phyloP scores from a whole-genome alignment of 495 filamentous ascomycete genomes.

The Penicillium pancosmium region DNA sequence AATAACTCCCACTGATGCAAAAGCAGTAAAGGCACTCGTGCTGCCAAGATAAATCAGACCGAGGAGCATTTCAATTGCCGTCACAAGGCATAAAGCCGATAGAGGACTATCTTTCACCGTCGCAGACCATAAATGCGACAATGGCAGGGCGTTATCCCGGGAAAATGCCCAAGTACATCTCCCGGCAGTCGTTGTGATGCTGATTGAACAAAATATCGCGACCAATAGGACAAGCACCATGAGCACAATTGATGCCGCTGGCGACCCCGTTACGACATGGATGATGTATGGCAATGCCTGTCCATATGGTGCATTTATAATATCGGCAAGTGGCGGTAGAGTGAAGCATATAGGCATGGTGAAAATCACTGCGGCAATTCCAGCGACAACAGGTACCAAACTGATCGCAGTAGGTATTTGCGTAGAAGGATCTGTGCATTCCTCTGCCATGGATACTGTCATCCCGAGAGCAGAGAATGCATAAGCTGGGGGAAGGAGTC shows the following conservation, averaged over 20 bases:
- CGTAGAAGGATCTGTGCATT: slow-evolving; percentile 35
- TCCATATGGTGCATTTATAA: slow-evolving; percentile 3
- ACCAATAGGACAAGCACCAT: slow-evolving; percentile 2
- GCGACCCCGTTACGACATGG: slow-evolving; percentile 4
- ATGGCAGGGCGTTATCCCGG: slow-evolving; percentile 1
- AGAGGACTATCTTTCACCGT: slow-evolving; percentile 4
- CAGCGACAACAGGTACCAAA: slow-evolving; percentile 15
- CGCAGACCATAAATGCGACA: slow-evolving; percentile 1
- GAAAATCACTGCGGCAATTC: neutral
- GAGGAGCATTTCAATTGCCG: slow-evolving; percentile 2
- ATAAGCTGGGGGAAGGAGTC: slow-evolving; percentile 3
- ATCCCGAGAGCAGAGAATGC: slow-evolving; percentile 7
- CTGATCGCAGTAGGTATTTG: slow-evolving; percentile 39
- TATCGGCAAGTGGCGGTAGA: slow-evolving; percentile 2
- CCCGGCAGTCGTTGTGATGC: neutral
- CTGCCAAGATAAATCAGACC: slow-evolving; percentile 5
- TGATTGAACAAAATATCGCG: slow-evolving; percentile 5
- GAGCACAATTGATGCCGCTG: slow-evolving; percentile 2
- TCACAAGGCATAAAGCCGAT: slow-evolving; percentile 4
- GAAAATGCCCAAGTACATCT: slow-evolving; percentile 7
- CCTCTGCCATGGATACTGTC: slow-evolving; percentile 33
- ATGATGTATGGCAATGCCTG: slow-evolving; percentile 7
- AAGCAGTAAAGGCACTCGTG: slow-evolving; percentile 5
- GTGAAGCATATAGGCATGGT: slow-evolving; percentile 4
- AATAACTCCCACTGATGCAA: slow-evolving; percentile 3